Evolutionary conservation across 1,284 basidiomycete species (phyloP).

Genomic region (Pascua sp.): DNA sequence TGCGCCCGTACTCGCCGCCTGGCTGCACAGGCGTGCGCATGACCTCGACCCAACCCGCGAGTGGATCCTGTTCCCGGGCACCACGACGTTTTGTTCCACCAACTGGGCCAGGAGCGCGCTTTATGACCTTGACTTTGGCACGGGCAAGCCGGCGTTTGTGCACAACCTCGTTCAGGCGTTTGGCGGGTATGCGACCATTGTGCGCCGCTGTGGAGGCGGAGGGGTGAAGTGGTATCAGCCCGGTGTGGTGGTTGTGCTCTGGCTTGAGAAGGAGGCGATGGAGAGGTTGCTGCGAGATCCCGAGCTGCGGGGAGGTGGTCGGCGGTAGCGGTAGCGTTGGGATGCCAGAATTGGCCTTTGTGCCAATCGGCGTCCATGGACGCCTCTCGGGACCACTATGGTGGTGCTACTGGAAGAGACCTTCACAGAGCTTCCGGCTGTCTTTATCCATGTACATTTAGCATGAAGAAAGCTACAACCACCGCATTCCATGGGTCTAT

Average conservation of each 20-base stretch:
- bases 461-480: too few relatives aligned
- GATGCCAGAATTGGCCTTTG: too few relatives aligned
- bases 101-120: slow-evolving; percentile 51
- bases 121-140: slow-evolving; percentile 51
- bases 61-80: slow-evolving; percentile 52
- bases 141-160: slow-evolving; percentile 36
- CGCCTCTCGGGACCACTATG: too few relatives aligned
- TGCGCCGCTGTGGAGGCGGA: not conserved
- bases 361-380: too few relatives aligned
- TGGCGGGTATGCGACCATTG: slow-evolving; percentile 7
- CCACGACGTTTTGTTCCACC: slow-evolving; percentile 47
- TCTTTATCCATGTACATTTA: too few relatives aligned
- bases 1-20: slow-evolving; percentile 34
- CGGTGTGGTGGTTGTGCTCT: slow-evolving; percentile 7
- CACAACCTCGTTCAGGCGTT: slow-evolving; percentile 12
- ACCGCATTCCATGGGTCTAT: too few relatives aligned
- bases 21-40: slow-evolving; percentile 51
- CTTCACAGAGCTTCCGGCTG: too few relatives aligned
- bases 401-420: too few relatives aligned
- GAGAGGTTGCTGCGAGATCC: slow-evolving; percentile 4
- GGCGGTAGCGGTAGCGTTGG: too few relatives aligned
- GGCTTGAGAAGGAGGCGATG: slow-evolving; percentile 13
- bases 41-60: slow-evolving; percentile 39
- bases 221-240: slow-evolving; percentile 11
- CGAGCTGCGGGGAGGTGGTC: not conserved